Evolutionary conservation across 2,329 filamentous ascomycete genomes (phyloP), one percentile per base, ranked within the genome.

Genomic region (Penicillium occitanis): DNA sequence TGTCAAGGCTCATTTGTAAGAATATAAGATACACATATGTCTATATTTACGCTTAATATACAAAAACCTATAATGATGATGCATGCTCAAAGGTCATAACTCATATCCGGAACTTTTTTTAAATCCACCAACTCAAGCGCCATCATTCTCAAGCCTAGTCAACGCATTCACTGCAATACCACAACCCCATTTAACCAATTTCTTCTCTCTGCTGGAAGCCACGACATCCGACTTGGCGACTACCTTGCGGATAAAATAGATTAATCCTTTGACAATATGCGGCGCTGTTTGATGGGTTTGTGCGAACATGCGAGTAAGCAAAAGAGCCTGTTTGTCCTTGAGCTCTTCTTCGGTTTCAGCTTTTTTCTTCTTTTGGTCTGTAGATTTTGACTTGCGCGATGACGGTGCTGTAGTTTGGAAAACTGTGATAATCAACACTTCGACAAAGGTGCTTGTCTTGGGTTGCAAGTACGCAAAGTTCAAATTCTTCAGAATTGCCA

Each of bases 201-300:
- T 84, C 69, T 76, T 80, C 70, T 89, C 86, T 57, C 79, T 78
- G 66, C 81, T 81, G n/a, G 76, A 80, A 40, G 78, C 78, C 25
- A 81, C 77, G 66, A 84, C 73, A 71, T 87, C 86, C 0, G 89
- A 90, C 75, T 88, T 90, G 4, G 86, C 82, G 17, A 97, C 84
- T 53, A 90, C 86, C 75, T 90, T 93, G 73, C 87, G 87, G 62
- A 98, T 73, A 74, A 97, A 95, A 77, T 90, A 96, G 68, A 91
- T 88, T 69, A 97, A 73, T 0, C 91, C 91, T 65, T 87, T 87
- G 5, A 89, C 87, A 68, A 97, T 85, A 66, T 89, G 86, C 0
- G 88, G 87, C 42, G 66, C 66, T 2, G 87, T 83, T 40, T 88
- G 86, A 66, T 86, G 85, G 0, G 87, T 85, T 11, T 86, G 85